Percentiles rank a stretch among this genome's conserved stretches.
These are phyloP conservation scores for Microbotryomycetes sp. DNA, from an alignment of 1,284 basidiomycete species.

Conservation along the genomic window DNA sequence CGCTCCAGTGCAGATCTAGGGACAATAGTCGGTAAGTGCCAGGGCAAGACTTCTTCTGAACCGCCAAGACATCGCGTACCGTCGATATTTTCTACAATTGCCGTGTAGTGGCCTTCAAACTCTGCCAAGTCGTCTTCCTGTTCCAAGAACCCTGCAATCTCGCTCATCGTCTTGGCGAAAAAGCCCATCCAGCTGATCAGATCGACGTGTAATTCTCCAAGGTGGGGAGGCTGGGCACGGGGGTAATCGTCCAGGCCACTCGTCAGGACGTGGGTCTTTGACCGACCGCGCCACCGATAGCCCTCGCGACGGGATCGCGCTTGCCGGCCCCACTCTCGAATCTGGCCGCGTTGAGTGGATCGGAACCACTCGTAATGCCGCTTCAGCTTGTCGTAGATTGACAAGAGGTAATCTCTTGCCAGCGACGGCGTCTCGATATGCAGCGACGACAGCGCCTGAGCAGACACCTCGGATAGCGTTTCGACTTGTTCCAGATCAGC, in stretches of 20 bases:
- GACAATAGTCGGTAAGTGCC: too few species aligned
- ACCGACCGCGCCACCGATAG: slow-evolving; percentile 90
- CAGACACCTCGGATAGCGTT: background rate
- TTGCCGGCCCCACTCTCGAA: slow-evolving; percentile 75
- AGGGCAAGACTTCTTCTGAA: background rate
- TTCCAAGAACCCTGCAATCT: slow-evolving; percentile 72
- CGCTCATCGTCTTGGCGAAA: slow-evolving; percentile 80
- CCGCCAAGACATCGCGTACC: slow-evolving; percentile 47
- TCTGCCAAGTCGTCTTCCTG: slow-evolving; percentile 68
- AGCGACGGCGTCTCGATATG: slow-evolving; percentile 54
- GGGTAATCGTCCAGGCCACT: slow-evolving; percentile 95
- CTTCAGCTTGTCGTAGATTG: slow-evolving; percentile 74
- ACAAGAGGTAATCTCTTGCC: slow-evolving; percentile 60
- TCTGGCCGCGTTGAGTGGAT: slow-evolving; percentile 81
- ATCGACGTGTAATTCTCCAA: slow-evolving; percentile 86
- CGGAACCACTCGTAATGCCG: slow-evolving; percentile 95
- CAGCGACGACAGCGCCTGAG: slow-evolving; percentile 33
- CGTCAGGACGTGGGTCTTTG: slow-evolving; percentile 76
- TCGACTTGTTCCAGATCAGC: slow-evolving; percentile 1
- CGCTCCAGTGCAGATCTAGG: slow-evolving; percentile 84
- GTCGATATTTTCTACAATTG: slow-evolving; percentile 76
- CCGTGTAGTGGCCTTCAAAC: slow-evolving; percentile 66
- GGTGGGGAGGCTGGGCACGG: slow-evolving; percentile 66
- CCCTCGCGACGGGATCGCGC: slow-evolving; percentile 78
- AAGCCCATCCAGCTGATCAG: slow-evolving; percentile 92